Percentiles rank a stretch among this genome's conserved stretches.
phyloP scores from a whole-genome alignment of 768 basidiomycete species.

The Fistulinella prunicolor region DNA sequence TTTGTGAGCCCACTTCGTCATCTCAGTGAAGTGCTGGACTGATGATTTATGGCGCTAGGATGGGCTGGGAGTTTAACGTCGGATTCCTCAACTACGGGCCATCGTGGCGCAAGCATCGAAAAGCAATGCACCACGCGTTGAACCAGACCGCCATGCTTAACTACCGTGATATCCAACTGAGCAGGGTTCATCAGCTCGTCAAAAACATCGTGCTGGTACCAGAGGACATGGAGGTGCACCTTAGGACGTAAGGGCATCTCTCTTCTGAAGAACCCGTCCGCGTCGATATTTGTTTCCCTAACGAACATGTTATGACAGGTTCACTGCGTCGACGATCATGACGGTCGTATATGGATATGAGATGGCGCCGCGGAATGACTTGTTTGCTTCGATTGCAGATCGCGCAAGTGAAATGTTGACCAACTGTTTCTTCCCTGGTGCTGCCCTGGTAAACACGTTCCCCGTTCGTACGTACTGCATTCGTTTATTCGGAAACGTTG shows the following conservation, averaged over 20 bases:
- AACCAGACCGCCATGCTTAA: conserved; percentile 26
- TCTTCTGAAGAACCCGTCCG: too few species aligned
- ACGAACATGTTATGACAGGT: conserved; percentile 12
- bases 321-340: conserved; percentile 33
- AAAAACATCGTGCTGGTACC: conserved; percentile 28
- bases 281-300: too few species aligned
- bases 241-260: conserved; percentile 16
- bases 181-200: conserved; percentile 32
- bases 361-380: conserved; percentile 29
- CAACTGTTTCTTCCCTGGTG: conserved; percentile 29
- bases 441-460: conserved; percentile 30
- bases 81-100: conserved; percentile 36
- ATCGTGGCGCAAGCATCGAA: conserved; percentile 37
- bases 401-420: conserved; percentile 28
- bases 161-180: conserved; percentile 33
- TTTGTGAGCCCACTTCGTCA: not conserved
- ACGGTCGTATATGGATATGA: conserved; percentile 35
- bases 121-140: conserved; percentile 37
- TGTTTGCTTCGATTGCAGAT: conserved; percentile 31
- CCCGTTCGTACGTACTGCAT: conserved; percentile 23
- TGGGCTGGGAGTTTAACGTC: conserved; percentile 41
- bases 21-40: conserved; percentile 24
- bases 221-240: conserved; percentile 24
- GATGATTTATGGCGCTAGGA: conserved; percentile 23
- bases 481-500: not conserved